These are phyloP conservation scores for Termitomyces sp. DNA, from an alignment of 768 basidiomycete species.

Conservation along the genomic window DNA sequence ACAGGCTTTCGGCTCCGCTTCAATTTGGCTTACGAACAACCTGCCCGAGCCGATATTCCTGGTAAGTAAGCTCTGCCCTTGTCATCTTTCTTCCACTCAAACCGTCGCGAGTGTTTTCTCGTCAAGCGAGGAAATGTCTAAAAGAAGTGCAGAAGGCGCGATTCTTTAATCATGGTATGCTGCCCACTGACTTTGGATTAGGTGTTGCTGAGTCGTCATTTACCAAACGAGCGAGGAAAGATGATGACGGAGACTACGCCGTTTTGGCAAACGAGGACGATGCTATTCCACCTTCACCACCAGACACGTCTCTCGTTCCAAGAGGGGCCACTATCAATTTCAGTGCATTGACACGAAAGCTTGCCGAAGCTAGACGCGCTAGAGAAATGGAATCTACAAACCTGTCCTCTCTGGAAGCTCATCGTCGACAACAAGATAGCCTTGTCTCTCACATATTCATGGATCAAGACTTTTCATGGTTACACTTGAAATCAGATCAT, in stretches of 20 bases:
- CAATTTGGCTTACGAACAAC: conserved; percentile 18
- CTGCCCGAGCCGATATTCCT: neutral
- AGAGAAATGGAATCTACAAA: conserved; percentile 38
- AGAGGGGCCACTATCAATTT: conserved; percentile 81
- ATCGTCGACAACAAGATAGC: conserved; percentile 68
- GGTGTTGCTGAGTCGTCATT: conserved; percentile 22
- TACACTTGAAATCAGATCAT: conserved; percentile 89
- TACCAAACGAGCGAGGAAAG: conserved; percentile 40
- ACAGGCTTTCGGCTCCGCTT: conserved; percentile 30
- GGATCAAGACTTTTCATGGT: conserved; percentile 81
- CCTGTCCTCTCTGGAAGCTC: conserved; percentile 51
- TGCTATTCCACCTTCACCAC: conserved; percentile 47
- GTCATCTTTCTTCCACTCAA: neutral
- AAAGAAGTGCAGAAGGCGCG: conserved; percentile 30
- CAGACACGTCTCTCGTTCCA: conserved; percentile 53
- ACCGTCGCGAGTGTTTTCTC: neutral
- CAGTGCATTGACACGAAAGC: conserved; percentile 74
- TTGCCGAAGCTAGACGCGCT: conserved; percentile 55
- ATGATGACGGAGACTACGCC: conserved; percentile 50
- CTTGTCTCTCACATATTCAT: conserved; percentile 80
- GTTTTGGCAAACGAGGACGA: conserved; percentile 56
- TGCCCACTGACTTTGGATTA: conserved; percentile 1
- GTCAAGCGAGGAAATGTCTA: conserved; percentile 23
- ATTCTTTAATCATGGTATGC: neutral
- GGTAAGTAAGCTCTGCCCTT: neutral